phyloP scores from a whole-genome alignment of 1,139 yeast genomes.

The Kodamaea arcana region DNA sequence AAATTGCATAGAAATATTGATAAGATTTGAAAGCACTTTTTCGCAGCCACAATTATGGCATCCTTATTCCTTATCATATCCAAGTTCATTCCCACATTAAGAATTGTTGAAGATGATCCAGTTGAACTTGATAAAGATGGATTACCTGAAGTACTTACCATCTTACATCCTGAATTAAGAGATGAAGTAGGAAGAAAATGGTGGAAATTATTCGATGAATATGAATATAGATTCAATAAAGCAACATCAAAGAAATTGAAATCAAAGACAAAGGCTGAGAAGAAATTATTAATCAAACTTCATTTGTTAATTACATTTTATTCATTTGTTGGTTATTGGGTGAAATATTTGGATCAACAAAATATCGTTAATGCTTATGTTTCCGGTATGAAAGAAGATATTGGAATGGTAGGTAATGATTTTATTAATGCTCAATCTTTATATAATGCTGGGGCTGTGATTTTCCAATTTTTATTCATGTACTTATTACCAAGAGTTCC shows the following conservation, averaged over 20 bases:
- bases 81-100: neutral
- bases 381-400: constrained; percentile 55
- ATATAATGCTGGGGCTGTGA: constrained; percentile 53
- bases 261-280: constrained; percentile 50
- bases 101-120: neutral
- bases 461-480: constrained; percentile 48
- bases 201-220: constrained; percentile 31
- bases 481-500: constrained; percentile 17
- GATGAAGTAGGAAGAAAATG: constrained; percentile 3
- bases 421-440: constrained; percentile 55
- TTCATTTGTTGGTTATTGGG: constrained; percentile 63
- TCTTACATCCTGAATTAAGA: constrained; percentile 1
- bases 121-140: no score
- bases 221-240: constrained; percentile 48
- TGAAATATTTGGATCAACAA: constrained; percentile 59
- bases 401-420: constrained; percentile 61
- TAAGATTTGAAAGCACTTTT: no score
- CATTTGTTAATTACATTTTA: constrained; percentile 58
- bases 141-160: no score
- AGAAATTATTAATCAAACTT: constrained; percentile 51
- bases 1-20: no score
- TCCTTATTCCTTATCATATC: no score
- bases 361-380: constrained; percentile 64
- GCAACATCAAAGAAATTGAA: constrained; percentile 17
- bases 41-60: no score